Percentiles rank a stretch among this genome's conserved stretches.
Conservation (phyloP, 108 stramenopile species). For the Nitzschia inconspicua region DNA sequence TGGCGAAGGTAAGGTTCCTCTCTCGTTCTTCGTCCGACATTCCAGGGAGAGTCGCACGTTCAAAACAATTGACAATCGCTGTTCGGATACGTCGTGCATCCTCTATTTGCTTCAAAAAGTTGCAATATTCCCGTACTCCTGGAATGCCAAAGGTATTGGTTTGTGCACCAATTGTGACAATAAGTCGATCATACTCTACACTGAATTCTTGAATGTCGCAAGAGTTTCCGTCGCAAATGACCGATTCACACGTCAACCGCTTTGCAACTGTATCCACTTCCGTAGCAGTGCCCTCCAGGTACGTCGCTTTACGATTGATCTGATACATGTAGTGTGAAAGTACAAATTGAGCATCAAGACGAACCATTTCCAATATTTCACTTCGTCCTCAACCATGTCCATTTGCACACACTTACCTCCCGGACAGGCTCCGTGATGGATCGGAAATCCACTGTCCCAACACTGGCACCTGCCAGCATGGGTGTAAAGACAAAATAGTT, state of each 20-base stretch:
- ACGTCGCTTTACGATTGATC: slow-evolving; percentile 80
- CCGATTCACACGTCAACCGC: slow-evolving; percentile 76
- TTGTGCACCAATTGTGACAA: slow-evolving; percentile 90
- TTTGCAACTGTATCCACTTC: slow-evolving; percentile 63
- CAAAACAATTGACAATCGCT: slow-evolving; percentile 92
- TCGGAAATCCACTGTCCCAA: slow-evolving; percentile 91
- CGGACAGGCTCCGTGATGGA: slow-evolving; percentile 92
- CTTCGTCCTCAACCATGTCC: not conserved
- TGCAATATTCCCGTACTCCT: slow-evolving; percentile 90
- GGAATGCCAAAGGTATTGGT: slow-evolving; percentile 94
- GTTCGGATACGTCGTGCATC: slow-evolving; percentile 80
- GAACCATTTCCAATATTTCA: no score
- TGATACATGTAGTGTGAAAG: not conserved
- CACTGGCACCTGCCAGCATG: slow-evolving; percentile 93
- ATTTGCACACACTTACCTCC: slow-evolving; percentile 37
- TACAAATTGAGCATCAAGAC: no score
- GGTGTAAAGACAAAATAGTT: slow-evolving; percentile 96
- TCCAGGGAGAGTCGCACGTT: slow-evolving; percentile 88
- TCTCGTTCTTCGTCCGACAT: slow-evolving; percentile 62
- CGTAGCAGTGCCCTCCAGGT: slow-evolving; percentile 87
- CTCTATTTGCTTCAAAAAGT: slow-evolving; percentile 88
- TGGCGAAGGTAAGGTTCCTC: slow-evolving; percentile 79
- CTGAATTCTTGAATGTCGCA: slow-evolving; percentile 85
- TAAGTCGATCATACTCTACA: slow-evolving; percentile 79
- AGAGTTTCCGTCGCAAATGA: slow-evolving; percentile 88